Conservation (phyloP, 495 filamentous ascomycete species). For the Lasiosphaeriaceae sp. region DNA sequence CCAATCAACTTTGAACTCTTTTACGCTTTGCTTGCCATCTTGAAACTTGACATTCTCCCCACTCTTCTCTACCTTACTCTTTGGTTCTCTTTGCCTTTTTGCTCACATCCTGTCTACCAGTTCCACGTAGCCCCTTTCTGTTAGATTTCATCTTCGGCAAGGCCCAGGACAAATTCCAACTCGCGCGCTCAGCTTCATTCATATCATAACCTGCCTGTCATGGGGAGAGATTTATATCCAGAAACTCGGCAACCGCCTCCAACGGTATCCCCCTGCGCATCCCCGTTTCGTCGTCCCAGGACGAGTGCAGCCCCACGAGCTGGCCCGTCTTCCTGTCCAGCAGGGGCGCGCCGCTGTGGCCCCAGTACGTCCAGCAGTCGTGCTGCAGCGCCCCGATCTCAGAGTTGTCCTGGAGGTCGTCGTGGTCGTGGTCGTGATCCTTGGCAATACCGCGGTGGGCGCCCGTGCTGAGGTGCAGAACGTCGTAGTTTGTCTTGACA, state of each 20-base stretch:
- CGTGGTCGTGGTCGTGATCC: constrained; percentile 32
- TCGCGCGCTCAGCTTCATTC: no score
- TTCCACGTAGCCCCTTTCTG: no score
- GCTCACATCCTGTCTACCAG: no score
- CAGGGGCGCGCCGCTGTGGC: constrained; percentile 45
- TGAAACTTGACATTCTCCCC: no score
- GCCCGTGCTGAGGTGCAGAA: constrained; percentile 39
- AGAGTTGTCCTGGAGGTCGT: constrained; percentile 39
- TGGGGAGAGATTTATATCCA: neutral
- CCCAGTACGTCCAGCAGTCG: constrained; percentile 55
- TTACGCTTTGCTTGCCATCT: no score
- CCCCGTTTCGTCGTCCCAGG: constrained; percentile 44
- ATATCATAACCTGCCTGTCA: no score
- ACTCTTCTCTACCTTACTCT: no score
- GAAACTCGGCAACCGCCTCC: constrained; percentile 33
- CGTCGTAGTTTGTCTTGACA: constrained; percentile 39
- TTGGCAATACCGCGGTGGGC: constrained; percentile 32
- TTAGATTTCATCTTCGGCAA: no score
- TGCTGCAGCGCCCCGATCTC: constrained; percentile 49
- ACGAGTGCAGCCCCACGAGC: constrained; percentile 44
- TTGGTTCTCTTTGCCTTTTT: no score
- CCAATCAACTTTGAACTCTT: no score
- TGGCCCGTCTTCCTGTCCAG: constrained; percentile 25
- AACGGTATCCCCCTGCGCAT: constrained; percentile 43
- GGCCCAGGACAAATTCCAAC: no score